Percentiles rank a stretch among this genome's conserved stretches.
These are phyloP conservation scores for Epithele typhae DNA, from an alignment of 768 basidiomycete genomes.

Conservation along the genomic window DNA sequence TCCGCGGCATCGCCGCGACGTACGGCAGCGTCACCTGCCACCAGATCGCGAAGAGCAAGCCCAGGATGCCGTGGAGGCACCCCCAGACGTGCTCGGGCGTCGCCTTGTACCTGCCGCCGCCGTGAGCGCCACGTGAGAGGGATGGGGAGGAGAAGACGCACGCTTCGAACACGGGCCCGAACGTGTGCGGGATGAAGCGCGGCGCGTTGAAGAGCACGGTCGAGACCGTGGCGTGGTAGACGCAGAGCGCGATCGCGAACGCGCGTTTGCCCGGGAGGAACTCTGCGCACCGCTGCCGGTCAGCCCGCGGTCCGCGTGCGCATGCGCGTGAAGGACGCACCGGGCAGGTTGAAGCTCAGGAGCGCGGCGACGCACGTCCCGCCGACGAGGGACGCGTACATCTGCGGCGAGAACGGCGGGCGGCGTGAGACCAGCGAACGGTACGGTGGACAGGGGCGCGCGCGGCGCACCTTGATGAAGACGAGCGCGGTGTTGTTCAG, in stretches of 20 bases:
- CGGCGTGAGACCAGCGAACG: conserved; percentile 71
- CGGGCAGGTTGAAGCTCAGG: conserved; percentile 69
- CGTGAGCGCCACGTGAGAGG: neutral
- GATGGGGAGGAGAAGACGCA: conserved; percentile 33
- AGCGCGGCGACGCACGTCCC: conserved; percentile 58
- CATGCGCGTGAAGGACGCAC: conserved; percentile 32
- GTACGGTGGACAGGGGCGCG: conserved; percentile 63
- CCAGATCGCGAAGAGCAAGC: conserved; percentile 72
- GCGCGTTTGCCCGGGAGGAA: conserved; percentile 85
- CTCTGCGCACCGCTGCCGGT: conserved; percentile 38
- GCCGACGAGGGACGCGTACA: conserved; percentile 62
- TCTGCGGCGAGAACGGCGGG: conserved; percentile 34
- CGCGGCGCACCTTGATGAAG: conserved; percentile 58
- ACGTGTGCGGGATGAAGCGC: conserved; percentile 71
- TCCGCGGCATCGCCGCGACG: conserved; percentile 14
- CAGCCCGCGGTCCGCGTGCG: too few species aligned
- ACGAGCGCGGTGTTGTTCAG: conserved; percentile 80
- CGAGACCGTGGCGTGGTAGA: conserved; percentile 72
- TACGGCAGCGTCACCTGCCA: conserved; percentile 70
- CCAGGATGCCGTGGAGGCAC: conserved; percentile 63
- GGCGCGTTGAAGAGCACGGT: conserved; percentile 74
- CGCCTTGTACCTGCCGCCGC: conserved; percentile 42
- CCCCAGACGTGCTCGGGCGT: conserved; percentile 79
- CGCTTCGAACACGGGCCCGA: conserved; percentile 59
- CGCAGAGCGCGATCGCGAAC: conserved; percentile 66